phyloP scores from a whole-genome alignment of 2,329 filamentous ascomycete species.

The Corinectria fuckeliana region DNA sequence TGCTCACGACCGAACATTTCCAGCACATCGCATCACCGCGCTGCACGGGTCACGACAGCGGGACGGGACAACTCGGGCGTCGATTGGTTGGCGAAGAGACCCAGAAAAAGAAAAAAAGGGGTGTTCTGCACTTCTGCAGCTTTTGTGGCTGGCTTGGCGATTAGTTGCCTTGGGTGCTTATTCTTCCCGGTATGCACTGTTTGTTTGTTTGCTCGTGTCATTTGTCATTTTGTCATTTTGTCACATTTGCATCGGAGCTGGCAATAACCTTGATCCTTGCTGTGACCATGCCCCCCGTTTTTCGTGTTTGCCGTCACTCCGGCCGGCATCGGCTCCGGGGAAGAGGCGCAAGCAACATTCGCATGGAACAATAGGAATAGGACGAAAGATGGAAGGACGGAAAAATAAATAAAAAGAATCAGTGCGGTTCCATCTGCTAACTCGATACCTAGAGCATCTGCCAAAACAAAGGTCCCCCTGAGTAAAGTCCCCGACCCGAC shows the following conservation, averaged over 20 bases:
- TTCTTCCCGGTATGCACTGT: not conserved
- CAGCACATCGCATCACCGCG: slow-evolving; percentile 33
- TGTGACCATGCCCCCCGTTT: not conserved
- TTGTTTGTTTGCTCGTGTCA: not conserved
- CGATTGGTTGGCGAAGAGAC: not conserved
- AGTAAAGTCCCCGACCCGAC: too few relatives aligned
- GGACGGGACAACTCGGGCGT: not conserved
- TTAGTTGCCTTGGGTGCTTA: not conserved
- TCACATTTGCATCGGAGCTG: not conserved
- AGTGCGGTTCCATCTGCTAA: not conserved
- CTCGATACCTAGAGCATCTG: not conserved
- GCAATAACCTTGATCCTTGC: not conserved
- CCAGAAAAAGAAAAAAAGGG: not conserved
- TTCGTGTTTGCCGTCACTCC: not conserved
- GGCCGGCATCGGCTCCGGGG: not conserved
- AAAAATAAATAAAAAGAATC: not conserved
- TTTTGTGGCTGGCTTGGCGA: not conserved
- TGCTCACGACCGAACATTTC: slow-evolving; percentile 52
- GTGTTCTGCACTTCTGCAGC: not conserved
- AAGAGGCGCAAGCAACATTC: not conserved
- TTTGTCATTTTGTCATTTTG: not conserved
- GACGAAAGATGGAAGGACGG: not conserved
- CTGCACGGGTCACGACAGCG: slow-evolving; percentile 8
- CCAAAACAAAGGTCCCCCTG: too few relatives aligned
- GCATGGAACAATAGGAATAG: not conserved